Conservation (phyloP, 768 basidiomycete genomes). For the Phylloporus sp. region DNA sequence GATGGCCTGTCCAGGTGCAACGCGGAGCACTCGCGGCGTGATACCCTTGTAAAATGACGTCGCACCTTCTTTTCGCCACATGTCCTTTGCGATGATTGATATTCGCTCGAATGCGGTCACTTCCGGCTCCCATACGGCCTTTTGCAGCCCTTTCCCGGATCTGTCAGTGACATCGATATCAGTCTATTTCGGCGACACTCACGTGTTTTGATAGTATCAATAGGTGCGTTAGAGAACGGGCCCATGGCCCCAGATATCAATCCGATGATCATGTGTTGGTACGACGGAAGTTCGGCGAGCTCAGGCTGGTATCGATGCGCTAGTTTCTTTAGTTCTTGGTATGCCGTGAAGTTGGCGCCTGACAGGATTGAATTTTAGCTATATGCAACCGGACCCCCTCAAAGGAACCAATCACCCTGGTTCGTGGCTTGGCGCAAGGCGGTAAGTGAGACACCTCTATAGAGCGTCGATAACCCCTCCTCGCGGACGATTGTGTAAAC, state of each 20-base stretch:
- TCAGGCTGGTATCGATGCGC: constrained; percentile 77
- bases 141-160: constrained; percentile 65
- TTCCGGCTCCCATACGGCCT: constrained; percentile 67
- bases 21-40: constrained; percentile 90
- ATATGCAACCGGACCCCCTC: background rate
- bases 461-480: constrained; percentile 80
- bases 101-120: constrained; percentile 79
- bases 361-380: background rate
- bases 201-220: constrained; percentile 95
- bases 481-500: constrained; percentile 92
- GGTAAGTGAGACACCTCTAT: constrained; percentile 90
- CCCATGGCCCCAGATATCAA: constrained; percentile 97
- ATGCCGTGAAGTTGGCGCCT: constrained; percentile 97
- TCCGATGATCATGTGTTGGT: constrained; percentile 94
- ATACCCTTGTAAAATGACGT: constrained; percentile 97
- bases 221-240: constrained; percentile 96
- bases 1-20: constrained; percentile 95
- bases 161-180: background rate
- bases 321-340: constrained; percentile 91
- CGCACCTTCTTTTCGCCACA: constrained; percentile 90
- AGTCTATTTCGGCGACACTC: constrained; percentile 22
- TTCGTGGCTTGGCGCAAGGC: constrained; percentile 96
- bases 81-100: constrained; percentile 73
- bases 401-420: constrained; percentile 58
- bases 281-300: constrained; percentile 76